These are phyloP conservation scores for sorghum (Sorghum bicolor) DNA, from an alignment of 176 grass and related monocot genomes.

Conservation along the genomic window Sorghum_bicolor_NCBIv3 NC_012876.2:52257001-52257500, in stretches of 20 bases:
- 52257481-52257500: background rate
- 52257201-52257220: slow-evolving; percentile 8
- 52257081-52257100: background rate
- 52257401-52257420: background rate
- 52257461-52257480: slow-evolving; percentile 33
- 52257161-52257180: slow-evolving; percentile 11
- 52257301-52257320: background rate
- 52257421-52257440: slow-evolving; percentile 21
- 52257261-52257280: background rate
- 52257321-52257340: background rate
- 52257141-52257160: background rate
- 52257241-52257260: background rate
- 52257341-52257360: background rate
- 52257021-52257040: slow-evolving; percentile 7
- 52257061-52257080: background rate
- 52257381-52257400: background rate
- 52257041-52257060: background rate
- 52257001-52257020: background rate
- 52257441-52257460: slow-evolving; percentile 6
- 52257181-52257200: background rate
- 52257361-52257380: slow-evolving; percentile 23
- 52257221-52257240: background rate
- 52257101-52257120: background rate
- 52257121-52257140: background rate
- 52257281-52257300: background rate